phyloP scores from a whole-genome alignment of 1,284 basidiomycete genomes.

The Exobasidium rhododendri region DNA sequence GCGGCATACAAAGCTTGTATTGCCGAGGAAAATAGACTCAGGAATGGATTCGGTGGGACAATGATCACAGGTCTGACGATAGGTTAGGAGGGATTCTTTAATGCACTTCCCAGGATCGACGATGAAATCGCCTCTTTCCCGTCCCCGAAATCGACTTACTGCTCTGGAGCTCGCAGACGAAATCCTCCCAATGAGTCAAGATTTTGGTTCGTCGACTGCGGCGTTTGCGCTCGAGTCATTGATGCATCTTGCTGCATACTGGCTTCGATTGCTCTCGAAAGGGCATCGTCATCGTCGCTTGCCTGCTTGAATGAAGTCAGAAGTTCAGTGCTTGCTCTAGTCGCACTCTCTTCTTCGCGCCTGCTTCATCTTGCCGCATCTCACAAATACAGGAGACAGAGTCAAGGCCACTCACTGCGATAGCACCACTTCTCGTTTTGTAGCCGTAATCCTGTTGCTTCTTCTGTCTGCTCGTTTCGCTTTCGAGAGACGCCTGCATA shows the following conservation, averaged over 20 bases:
- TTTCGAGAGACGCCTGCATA: conserved; percentile 10
- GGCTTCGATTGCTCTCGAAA: conserved; percentile 7
- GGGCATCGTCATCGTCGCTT: conserved; percentile 8
- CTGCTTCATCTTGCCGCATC: not conserved
- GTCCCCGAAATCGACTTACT: too few species aligned
- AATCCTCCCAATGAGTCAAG: not conserved
- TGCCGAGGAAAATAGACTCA: conserved; percentile 4
- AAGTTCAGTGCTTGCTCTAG: not conserved
- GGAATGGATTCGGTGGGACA: not conserved
- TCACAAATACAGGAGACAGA: too few species aligned
- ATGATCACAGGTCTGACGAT: conserved; percentile 6
- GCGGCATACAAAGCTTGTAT: conserved; percentile 10
- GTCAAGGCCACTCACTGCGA: not conserved
- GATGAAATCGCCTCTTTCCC: not conserved
- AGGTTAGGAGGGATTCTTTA: not conserved
- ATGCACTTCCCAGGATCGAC: too few species aligned
- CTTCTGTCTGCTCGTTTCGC: conserved; percentile 8
- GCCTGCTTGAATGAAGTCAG: not conserved
- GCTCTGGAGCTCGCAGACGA: not conserved
- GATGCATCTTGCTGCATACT: conserved; percentile 6
- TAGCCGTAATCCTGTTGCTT: conserved; percentile 8
- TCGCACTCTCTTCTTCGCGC: not conserved
- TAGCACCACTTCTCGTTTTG: not conserved
- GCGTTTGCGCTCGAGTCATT: not conserved
- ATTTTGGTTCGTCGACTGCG: not conserved